These are phyloP conservation scores for Pseudonitzschia multistriata DNA, from an alignment of 108 stramenopile genomes.

Conservation along the genomic window DNA sequence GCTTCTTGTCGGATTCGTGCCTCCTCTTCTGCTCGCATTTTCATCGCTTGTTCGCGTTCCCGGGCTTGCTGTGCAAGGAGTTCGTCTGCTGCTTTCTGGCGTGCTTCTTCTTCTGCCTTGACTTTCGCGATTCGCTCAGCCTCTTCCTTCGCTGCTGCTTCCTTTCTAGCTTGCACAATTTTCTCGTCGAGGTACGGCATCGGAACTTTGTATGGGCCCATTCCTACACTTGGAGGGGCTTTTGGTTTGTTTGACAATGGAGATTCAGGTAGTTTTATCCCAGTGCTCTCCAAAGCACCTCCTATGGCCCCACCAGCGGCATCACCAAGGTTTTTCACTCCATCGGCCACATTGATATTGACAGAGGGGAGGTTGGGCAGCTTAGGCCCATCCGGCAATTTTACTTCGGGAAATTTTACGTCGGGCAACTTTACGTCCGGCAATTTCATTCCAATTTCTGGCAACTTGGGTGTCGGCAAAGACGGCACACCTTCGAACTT, in stretches of 20 bases:
- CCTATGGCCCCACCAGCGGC: background rate
- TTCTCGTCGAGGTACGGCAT: conserved; percentile 8
- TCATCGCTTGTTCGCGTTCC: background rate
- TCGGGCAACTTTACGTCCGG: background rate
- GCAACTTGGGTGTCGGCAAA: background rate
- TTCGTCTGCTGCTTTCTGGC: background rate
- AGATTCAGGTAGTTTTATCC: background rate
- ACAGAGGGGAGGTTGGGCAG: background rate
- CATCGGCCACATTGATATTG: background rate
- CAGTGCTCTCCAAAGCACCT: background rate
- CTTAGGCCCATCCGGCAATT: background rate
- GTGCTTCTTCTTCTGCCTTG: conserved; percentile 1
- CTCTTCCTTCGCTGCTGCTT: conserved; percentile 1
- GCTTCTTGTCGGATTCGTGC: background rate
- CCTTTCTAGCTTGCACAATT: conserved; percentile 7
- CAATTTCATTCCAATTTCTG: conserved; percentile 1
- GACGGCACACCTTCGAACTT: background rate
- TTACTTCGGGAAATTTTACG: background rate
- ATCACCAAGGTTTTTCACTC: conserved; percentile 4
- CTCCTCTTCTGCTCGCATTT: conserved; percentile 2
- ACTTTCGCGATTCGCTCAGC: background rate
- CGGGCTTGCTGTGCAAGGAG: background rate
- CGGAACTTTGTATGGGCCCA: conserved; percentile 4
- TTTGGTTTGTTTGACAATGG: background rate
- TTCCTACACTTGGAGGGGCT: background rate